A percentile compares a stretch with the other conserved stretches of the same genome.
These are phyloP conservation scores for Diplodia mutila DNA, from an alignment of 2,329 filamentous ascomycete species.

Conservation along the genomic window DNA sequence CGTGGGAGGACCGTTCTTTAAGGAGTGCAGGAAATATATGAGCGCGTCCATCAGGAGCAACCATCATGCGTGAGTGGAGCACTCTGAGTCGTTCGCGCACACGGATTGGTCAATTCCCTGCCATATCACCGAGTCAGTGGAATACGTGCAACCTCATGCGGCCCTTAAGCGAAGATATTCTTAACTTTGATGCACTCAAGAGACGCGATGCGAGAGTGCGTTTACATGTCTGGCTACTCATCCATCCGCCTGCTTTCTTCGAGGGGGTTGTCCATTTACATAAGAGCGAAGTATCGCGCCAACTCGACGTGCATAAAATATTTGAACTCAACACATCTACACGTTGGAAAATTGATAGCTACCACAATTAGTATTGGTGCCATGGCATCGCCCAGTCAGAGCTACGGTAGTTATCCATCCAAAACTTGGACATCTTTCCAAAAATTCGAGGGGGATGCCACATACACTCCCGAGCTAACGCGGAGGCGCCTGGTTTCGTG, in stretches of 20 bases:
- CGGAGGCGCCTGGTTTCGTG: not conserved
- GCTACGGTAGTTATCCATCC: not conserved
- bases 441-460: not conserved
- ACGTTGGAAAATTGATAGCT: too few species aligned
- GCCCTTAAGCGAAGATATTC: not conserved
- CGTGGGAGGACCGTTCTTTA: not conserved
- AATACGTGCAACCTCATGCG: conserved; percentile 9
- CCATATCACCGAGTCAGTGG: not conserved
- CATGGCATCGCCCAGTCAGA: not conserved
- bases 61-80: not conserved
- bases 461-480: not conserved
- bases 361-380: not conserved
- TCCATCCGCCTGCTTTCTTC: not conserved
- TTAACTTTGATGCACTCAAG: not conserved
- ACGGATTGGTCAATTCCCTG: not conserved
- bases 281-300: not conserved
- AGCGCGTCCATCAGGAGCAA: conserved; percentile 1
- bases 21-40: not conserved
- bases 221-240: not conserved
- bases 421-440: not conserved
- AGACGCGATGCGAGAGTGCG: not conserved
- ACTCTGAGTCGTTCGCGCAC: not conserved
- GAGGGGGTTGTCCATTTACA: not conserved
- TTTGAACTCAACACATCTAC: not conserved
- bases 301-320: not conserved